A percentile compares a stretch with the other conserved stretches of the same genome.
Conservation (phyloP, 768 basidiomycete genomes). For the Ephemerocybe angulata region DNA sequence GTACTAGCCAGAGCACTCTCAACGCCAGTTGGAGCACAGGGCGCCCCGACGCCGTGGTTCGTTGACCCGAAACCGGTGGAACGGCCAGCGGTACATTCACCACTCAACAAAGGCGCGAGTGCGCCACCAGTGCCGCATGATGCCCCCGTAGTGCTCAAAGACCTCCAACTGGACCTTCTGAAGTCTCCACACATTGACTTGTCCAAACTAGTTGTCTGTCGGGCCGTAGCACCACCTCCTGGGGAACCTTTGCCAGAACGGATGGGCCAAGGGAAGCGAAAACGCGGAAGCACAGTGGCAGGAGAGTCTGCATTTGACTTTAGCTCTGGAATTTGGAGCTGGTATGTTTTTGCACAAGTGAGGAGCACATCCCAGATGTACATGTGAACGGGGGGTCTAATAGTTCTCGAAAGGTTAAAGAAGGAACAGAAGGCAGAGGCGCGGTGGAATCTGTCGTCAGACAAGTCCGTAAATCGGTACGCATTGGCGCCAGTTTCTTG, state of each 20-base stretch:
- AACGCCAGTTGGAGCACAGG: not conserved
- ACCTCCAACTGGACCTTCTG: slow-evolving; percentile 54
- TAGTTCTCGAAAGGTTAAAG: slow-evolving; percentile 57
- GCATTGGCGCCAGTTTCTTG: slow-evolving; percentile 17
- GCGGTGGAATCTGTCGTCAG: slow-evolving; percentile 73
- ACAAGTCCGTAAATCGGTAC: slow-evolving; percentile 63
- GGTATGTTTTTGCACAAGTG: slow-evolving; percentile 75
- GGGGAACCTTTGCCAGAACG: slow-evolving; percentile 61
- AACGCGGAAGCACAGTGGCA: slow-evolving; percentile 62
- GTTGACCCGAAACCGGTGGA: slow-evolving; percentile 39
- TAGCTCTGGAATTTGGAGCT: slow-evolving; percentile 65
- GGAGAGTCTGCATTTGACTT: slow-evolving; percentile 55
- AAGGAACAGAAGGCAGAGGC: slow-evolving; percentile 77
- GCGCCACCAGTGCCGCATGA: slow-evolving; percentile 46
- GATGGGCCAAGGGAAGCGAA: slow-evolving; percentile 58
- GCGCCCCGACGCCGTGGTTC: slow-evolving; percentile 60
- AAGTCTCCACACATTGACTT: slow-evolving; percentile 69
- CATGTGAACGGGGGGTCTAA: not conserved
- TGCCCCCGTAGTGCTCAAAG: slow-evolving; percentile 48
- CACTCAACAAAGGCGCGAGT: slow-evolving; percentile 23
- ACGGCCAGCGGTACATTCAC: slow-evolving; percentile 16
- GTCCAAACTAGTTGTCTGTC: slow-evolving; percentile 49
- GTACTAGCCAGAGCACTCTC: not conserved
- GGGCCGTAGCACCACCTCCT: slow-evolving; percentile 44
- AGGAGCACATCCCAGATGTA: slow-evolving; percentile 1